Evolutionary conservation across 352 stramenopile species (phyloP).

Genomic region (Phytophthora boehmeriae): DNA sequence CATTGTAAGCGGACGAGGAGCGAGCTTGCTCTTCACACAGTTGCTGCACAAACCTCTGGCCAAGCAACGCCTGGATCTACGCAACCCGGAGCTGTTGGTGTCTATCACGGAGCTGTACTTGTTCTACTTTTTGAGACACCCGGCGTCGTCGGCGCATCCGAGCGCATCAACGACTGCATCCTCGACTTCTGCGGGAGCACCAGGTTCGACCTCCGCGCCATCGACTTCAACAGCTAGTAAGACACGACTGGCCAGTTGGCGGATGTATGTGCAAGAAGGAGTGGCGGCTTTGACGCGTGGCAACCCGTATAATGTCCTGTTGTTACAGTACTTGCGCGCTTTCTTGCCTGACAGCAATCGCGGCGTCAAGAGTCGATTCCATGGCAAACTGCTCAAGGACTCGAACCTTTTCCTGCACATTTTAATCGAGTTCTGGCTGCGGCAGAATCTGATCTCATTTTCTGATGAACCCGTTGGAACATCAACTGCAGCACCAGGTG

Average conservation of each 20-base stretch:
- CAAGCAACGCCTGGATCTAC: slow-evolving; percentile 80
- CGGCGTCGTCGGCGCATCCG: slow-evolving; percentile 71
- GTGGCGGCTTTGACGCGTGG: slow-evolving; percentile 64
- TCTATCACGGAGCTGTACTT: slow-evolving; percentile 87
- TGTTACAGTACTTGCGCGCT: slow-evolving; percentile 81
- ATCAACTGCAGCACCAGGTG: slow-evolving; percentile 28
- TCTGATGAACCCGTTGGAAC: slow-evolving; percentile 53
- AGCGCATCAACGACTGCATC: slow-evolving; percentile 32
- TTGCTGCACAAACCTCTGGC: slow-evolving; percentile 80
- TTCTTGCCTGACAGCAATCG: slow-evolving; percentile 74
- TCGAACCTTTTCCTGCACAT: slow-evolving; percentile 87
- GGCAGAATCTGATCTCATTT: slow-evolving; percentile 89
- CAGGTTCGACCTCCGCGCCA: slow-evolving; percentile 40
- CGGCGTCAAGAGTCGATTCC: slow-evolving; percentile 75
- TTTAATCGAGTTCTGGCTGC: slow-evolving; percentile 88
- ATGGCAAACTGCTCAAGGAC: slow-evolving; percentile 76
- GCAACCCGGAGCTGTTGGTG: slow-evolving; percentile 78
- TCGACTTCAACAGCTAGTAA: slow-evolving; percentile 61
- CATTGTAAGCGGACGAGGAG: slow-evolving; percentile 69
- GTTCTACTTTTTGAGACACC: slow-evolving; percentile 87
- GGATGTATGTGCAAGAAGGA: slow-evolving; percentile 72
- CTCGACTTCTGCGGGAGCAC: slow-evolving; percentile 3
- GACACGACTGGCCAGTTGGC: slow-evolving; percentile 68
- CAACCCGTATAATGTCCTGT: slow-evolving; percentile 86
- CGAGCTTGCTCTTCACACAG: slow-evolving; percentile 80